Conservation (phyloP, 192 early-diverging fungal species). For the Chytriomyces hyalinus region DNA sequence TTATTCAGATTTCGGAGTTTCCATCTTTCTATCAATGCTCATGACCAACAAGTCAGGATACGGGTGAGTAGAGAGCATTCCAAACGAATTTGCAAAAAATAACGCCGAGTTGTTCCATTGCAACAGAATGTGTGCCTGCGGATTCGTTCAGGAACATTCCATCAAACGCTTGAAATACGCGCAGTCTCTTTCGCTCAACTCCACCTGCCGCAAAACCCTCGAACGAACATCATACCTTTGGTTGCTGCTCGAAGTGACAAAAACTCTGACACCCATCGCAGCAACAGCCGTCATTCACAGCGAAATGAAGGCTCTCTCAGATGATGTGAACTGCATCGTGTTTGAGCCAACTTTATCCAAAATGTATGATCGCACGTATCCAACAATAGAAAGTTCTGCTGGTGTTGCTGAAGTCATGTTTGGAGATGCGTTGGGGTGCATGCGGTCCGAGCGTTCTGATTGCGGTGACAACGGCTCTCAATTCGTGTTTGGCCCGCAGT, state of each 20-base stretch:
- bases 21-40: slow-evolving; percentile 30
- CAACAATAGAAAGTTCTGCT: slow-evolving; percentile 23
- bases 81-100: not conserved
- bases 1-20: slow-evolving; percentile 21
- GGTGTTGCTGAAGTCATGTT: slow-evolving; percentile 31
- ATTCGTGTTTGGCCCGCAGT: slow-evolving; percentile 29
- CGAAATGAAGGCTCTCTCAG: not conserved
- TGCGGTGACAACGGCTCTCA: slow-evolving; percentile 10
- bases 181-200: slow-evolving; percentile 25
- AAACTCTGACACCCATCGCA: slow-evolving; percentile 25
- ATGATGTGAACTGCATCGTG: slow-evolving; percentile 19
- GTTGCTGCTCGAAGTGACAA: slow-evolving; percentile 28
- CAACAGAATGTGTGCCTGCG: slow-evolving; percentile 22
- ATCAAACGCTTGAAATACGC: slow-evolving; percentile 16
- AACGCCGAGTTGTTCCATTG: not conserved
- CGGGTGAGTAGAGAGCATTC: not conserved
- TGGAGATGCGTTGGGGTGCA: slow-evolving; percentile 30
- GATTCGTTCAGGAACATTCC: slow-evolving; percentile 21
- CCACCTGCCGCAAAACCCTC: slow-evolving; percentile 31
- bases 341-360: slow-evolving; percentile 8
- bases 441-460: slow-evolving; percentile 24
- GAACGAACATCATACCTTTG: slow-evolving; percentile 23
- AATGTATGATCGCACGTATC: slow-evolving; percentile 19
- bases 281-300: slow-evolving; percentile 22
- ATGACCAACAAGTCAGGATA: slow-evolving; percentile 29